Base-by-base conservation (phyloP, 2,329 filamentous ascomycete genomes). In the Ophiostoma ulmi region DNA sequence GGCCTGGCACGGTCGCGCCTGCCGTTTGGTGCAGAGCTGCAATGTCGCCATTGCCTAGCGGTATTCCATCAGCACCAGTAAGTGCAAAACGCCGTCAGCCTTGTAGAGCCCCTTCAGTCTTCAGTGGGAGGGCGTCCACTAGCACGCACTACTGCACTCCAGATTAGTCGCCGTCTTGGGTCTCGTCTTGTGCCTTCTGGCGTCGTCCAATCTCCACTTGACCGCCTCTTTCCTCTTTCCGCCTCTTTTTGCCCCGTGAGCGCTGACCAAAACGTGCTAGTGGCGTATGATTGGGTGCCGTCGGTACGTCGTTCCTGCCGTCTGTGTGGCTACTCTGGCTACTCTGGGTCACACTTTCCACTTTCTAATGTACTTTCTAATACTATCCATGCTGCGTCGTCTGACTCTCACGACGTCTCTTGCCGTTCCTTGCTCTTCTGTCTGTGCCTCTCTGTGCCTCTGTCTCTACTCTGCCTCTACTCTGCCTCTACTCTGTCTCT, bases 41-140 rank as follows among this genome's bases (percentile, higher is more conserved):
- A 4, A 72, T 72, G 72, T 71, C 72, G 72, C 72, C 72, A 72
- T 72, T 58, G 14, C 14, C 61, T 41, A 70, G 68, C 72, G 52
- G 64, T 69, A 72, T 67, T 58, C n/a, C 52, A 26, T 58, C 52
- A 58, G 52, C 52, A n/a, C 3, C 48, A 58, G 5, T 14, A 58
- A 58, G 52, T 26, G 22, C 52, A 66, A 41, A 48, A 22, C 39
- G 31, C 31, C 31, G 31, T 67, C 71, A 72, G 71, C 71, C 71
- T 70, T 72, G 67, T 52, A 67, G 66, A 41, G 31, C 20, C 38
- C 44, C 44, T 48, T 26, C n/a, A 58, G 52, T 26, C 44, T 48
- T 26, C n/a, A 58, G 52, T 26, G n/a, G 52, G 11, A 26, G n/a
- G 39, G 39, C 39, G 11, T 44, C 52, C 52, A 14, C n/a, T 58